Conservation (phyloP, 2,329 filamentous ascomycete species). For the Cercospora janseana region DNA sequence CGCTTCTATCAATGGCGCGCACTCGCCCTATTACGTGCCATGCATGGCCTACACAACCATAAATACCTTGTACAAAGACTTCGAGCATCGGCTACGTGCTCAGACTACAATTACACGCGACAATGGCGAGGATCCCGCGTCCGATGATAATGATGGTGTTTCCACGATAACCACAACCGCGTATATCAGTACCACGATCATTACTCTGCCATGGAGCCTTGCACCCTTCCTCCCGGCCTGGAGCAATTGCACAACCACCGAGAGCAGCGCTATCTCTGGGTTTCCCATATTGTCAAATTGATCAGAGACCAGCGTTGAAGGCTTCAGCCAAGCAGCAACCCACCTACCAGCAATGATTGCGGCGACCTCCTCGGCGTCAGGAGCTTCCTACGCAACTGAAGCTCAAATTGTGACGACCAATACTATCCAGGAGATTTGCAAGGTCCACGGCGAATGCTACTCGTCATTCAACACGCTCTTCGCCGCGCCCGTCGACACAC, state of each 20-base stretch:
- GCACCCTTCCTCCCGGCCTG: background rate
- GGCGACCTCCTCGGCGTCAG: too few relatives aligned
- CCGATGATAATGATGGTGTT: background rate
- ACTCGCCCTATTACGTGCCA: too few relatives aligned
- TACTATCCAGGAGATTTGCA: background rate
- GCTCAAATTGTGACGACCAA: background rate
- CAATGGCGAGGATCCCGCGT: background rate
- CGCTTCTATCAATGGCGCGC: too few relatives aligned
- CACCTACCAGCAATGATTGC: too few relatives aligned
- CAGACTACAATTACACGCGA: too few relatives aligned
- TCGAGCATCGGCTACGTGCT: too few relatives aligned
- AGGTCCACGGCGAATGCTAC: background rate
- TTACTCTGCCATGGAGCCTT: background rate
- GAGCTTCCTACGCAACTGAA: conserved; percentile 4
- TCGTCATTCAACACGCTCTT: conserved; percentile 1
- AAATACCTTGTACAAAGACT: too few relatives aligned
- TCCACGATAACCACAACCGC: background rate
- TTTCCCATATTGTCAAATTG: too few relatives aligned
- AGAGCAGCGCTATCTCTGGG: background rate
- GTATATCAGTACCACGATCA: background rate
- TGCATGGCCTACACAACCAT: too few relatives aligned
- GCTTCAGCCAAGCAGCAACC: too few relatives aligned
- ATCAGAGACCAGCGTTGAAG: too few relatives aligned
- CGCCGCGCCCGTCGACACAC: background rate
- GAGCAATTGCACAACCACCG: background rate